Base-by-base conservation (phyloP, 371 early-diverging fungal genomes). In the Mortierella sp. region DNA sequence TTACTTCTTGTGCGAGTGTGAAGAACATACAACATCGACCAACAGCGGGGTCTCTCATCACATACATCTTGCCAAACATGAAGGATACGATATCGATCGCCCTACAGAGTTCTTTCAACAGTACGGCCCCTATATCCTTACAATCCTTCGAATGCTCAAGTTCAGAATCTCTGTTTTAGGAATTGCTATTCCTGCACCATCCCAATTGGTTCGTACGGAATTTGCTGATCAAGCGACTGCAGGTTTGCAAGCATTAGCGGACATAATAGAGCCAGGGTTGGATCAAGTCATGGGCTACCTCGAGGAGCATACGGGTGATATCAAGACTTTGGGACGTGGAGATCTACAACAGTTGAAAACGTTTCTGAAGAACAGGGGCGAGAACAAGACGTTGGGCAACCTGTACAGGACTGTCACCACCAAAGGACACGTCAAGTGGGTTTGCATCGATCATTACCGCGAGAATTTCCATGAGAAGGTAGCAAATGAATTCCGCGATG, bases 1-100 rank as follows among this genome's bases (percentile, higher is more conserved):
- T 13, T 65, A 52, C 38, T 71, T 64, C 43, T 53, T 72, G 54
- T 72, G 72, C 51, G 72, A 72, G 46, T 72, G 72, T 27, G 72
- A 67, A 0, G 65, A 66, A 16, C 67, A 72, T 39, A 72, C 72
- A 16, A 21, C 19, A 14, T 31, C 62, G 27, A 45, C 26, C 23
- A 34, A 56, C 3, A 59, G 14, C 39, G 54, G 47, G 18, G 19
- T 49, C 23, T 27, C 64, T 14, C 71, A 64, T 21, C 59, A 66
- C 10, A 72, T 72, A 23, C 72, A 72, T 66, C 47, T 66, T 18
- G 54, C 58, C 23, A 45, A 48, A 8, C 61, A 61, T 28, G 49
- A 57, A 24, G 72, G 66, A 2, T 71, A 65, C 28, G 61, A 57
- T 9, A 45, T 65, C 26, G 54, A 51, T 30, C 49, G 31, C 8